phyloP scores from a whole-genome alignment of 169 alveolate species.

The Cryptosporidium muris region DNA sequence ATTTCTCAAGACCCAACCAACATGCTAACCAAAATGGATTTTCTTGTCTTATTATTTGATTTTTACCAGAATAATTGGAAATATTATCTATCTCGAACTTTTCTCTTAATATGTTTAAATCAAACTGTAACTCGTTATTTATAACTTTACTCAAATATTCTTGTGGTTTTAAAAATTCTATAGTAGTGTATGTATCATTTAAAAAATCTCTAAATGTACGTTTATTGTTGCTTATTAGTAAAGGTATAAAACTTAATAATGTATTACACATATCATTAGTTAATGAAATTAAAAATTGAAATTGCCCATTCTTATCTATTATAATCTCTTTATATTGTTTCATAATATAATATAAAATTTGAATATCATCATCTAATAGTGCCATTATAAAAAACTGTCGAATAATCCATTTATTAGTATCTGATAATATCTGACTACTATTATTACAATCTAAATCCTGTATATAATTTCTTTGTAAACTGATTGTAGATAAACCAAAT shows the following conservation, averaged over 20 bases:
- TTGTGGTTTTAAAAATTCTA: constrained; percentile 37
- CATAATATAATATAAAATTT: constrained; percentile 6
- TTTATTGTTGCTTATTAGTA: constrained; percentile 1
- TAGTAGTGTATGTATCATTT: constrained; percentile 32
- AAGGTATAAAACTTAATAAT: constrained; percentile 43
- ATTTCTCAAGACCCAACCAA: constrained; percentile 76
- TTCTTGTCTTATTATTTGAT: constrained; percentile 54
- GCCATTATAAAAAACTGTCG: constrained; percentile 45
- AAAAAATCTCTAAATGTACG: constrained; percentile 18
- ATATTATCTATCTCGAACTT: background rate
- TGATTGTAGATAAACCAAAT: background rate
- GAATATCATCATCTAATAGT: constrained; percentile 18
- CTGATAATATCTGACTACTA: background rate
- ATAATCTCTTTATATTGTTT: background rate
- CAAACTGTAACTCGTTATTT: background rate
- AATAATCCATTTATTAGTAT: constrained; percentile 21
- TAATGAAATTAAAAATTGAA: constrained; percentile 16
- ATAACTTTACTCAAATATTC: constrained; percentile 12
- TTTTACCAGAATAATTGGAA: background rate
- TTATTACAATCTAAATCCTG: background rate
- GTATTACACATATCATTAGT: constrained; percentile 50
- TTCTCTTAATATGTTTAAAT: constrained; percentile 15
- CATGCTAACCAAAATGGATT: constrained; percentile 82
- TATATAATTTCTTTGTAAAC: background rate
- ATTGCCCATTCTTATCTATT: constrained; percentile 37